Percentiles rank a stretch among this genome's conserved stretches.
phyloP scores from a whole-genome alignment of 176 grass and related monocot species.

The Rhynchospora pubera region DNA sequence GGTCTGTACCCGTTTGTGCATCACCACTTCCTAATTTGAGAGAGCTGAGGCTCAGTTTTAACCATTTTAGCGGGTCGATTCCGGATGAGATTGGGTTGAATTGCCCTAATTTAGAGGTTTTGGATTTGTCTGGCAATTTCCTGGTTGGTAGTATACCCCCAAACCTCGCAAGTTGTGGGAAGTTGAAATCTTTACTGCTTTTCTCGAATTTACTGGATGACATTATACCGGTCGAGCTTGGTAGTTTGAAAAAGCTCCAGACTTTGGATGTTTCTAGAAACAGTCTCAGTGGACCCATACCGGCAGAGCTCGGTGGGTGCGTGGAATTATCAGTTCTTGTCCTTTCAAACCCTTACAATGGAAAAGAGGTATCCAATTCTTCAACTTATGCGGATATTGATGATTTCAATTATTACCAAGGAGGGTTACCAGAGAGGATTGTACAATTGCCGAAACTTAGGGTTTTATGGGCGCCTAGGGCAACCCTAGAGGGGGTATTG shows the following conservation, averaged over 20 bases:
- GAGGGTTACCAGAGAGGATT: conserved; percentile 48
- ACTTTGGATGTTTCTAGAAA: conserved; percentile 77
- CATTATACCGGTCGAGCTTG: conserved; percentile 63
- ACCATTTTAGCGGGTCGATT: conserved; percentile 64
- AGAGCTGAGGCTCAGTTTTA: conserved; percentile 57
- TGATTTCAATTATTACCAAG: conserved; percentile 92
- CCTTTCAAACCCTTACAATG: conserved; percentile 50
- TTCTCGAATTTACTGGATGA: conserved; percentile 74
- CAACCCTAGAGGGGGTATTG: conserved; percentile 63
- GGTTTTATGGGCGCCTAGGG: conserved; percentile 80
- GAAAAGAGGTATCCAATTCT: conserved; percentile 4
- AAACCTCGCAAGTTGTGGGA: conserved; percentile 54
- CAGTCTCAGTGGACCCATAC: conserved; percentile 67
- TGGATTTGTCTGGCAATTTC: conserved; percentile 76
- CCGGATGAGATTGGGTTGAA: conserved; percentile 47
- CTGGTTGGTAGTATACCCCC: conserved; percentile 66
- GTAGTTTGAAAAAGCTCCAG: conserved; percentile 48
- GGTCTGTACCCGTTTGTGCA: conserved; percentile 46
- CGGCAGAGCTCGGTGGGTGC: conserved; percentile 64
- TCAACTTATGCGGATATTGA: conserved; percentile 34
- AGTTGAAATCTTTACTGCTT: conserved; percentile 42
- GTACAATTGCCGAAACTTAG: conserved; percentile 58
- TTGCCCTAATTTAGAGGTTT: conserved; percentile 43
- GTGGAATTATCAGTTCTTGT: conserved; percentile 58
- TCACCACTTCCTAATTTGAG: conserved; percentile 31